These are phyloP conservation scores for Leptosphaerulina australis DNA, from an alignment of 2,329 filamentous ascomycete species.

Conservation along the genomic window DNA sequence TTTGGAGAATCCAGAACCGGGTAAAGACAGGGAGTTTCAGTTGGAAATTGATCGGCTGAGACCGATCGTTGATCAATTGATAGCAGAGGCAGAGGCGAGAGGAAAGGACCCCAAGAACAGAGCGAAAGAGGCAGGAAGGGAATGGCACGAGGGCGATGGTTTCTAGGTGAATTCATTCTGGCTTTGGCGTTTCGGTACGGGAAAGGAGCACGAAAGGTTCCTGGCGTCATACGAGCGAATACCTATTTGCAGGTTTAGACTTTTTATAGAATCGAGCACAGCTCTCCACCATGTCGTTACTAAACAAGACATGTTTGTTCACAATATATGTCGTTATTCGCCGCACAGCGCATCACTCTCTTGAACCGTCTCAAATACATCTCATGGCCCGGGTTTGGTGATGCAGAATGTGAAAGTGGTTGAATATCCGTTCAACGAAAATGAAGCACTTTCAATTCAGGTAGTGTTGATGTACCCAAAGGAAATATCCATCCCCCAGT, in stretches of 20 bases:
- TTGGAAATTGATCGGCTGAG: slow-evolving; percentile 54
- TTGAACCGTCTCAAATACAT: background rate
- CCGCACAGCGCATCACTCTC: background rate
- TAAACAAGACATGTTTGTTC: background rate
- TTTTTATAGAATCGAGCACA: background rate
- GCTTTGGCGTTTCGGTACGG: slow-evolving; percentile 1
- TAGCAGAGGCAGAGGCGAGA: slow-evolving; percentile 55
- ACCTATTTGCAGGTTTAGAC: background rate
- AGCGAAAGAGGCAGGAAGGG: slow-evolving; percentile 59
- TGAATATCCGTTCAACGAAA: background rate
- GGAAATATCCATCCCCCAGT: background rate
- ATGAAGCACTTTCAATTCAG: background rate
- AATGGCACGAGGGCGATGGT: slow-evolving; percentile 62
- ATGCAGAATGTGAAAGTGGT: slow-evolving; percentile 9
- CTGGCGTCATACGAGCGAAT: slow-evolving; percentile 2
- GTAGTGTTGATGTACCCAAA: background rate
- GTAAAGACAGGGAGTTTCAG: slow-evolving; percentile 52
- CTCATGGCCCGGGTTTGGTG: slow-evolving; percentile 4
- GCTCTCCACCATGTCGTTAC: background rate
- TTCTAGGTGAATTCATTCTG: slow-evolving; percentile 48
- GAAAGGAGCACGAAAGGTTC: background rate
- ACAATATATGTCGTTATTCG: background rate
- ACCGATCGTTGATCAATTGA: slow-evolving; percentile 50
- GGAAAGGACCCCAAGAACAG: slow-evolving; percentile 59
- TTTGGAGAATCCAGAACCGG: slow-evolving; percentile 42